Evolutionary conservation across 768 basidiomycete species (phyloP).

Genomic region (Chalciporus sphaerocephalus): DNA sequence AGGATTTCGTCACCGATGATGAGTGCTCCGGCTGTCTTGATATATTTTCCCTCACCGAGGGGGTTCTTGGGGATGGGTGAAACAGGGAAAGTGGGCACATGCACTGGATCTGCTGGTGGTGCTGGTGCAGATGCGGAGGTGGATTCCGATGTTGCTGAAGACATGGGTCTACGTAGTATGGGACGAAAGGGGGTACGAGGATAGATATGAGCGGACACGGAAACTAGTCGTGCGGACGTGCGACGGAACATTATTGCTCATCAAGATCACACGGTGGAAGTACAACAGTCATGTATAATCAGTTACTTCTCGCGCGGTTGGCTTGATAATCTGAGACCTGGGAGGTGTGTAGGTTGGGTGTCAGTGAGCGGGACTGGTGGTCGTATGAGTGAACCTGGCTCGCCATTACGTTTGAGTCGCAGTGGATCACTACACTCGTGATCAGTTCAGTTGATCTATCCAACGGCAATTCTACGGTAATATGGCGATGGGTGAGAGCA

Average conservation of each 20-base stretch:
- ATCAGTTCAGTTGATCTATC: background rate
- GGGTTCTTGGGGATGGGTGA: constrained; percentile 62
- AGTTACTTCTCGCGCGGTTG: no score
- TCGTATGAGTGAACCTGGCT: background rate
- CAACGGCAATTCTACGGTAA: no score
- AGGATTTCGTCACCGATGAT: constrained; percentile 89
- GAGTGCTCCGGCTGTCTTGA: constrained; percentile 69
- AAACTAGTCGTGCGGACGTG: constrained; percentile 11
- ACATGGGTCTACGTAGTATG: constrained; percentile 2
- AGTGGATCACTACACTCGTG: no score
- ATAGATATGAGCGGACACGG: constrained; percentile 8
- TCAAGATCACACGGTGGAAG: constrained; percentile 7
- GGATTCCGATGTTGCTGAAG: constrained; percentile 1
- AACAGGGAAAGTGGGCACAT: constrained; percentile 33
- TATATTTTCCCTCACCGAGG: constrained; percentile 63
- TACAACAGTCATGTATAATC: constrained; percentile 5
- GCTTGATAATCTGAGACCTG: background rate
- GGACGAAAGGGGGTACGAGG: background rate
- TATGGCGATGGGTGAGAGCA: no score
- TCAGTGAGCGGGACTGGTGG: no score
- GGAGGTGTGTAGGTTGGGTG: background rate
- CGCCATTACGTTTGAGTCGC: no score
- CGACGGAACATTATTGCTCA: constrained; percentile 14
- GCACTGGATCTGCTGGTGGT: background rate
- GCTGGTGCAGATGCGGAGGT: background rate